Conservation (phyloP, 2,329 filamentous ascomycete species). For the Metarhizium brunneum region DNA sequence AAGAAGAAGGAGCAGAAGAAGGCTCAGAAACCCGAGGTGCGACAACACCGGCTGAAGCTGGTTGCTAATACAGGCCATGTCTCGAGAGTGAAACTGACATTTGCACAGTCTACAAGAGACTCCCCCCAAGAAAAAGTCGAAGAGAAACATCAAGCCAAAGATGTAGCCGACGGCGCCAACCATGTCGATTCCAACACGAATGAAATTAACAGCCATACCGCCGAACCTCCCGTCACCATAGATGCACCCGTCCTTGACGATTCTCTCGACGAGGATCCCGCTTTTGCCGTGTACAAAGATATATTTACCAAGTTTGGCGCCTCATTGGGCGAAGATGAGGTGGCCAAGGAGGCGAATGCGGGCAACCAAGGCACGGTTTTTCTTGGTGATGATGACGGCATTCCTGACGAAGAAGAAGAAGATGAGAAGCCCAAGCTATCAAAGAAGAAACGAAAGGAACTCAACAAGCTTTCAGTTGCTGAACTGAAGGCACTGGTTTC, state of each 20-base stretch:
- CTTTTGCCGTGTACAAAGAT: slow-evolving; percentile 75
- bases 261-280: slow-evolving; percentile 56
- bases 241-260: slow-evolving; percentile 53
- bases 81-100: neutral
- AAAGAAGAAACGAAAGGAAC: slow-evolving; percentile 88
- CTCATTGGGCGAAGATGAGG: slow-evolving; percentile 50
- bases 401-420: slow-evolving; percentile 72
- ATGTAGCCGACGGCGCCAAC: slow-evolving; percentile 13
- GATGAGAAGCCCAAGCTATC: slow-evolving; percentile 62
- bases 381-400: slow-evolving; percentile 75
- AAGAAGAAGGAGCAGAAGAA: slow-evolving; percentile 92
- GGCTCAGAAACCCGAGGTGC: slow-evolving; percentile 46
- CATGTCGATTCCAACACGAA: neutral
- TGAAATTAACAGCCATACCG: neutral
- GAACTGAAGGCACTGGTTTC: slow-evolving; percentile 87
- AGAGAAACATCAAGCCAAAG: slow-evolving; percentile 14
- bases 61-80: neutral
- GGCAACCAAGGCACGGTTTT: slow-evolving; percentile 79
- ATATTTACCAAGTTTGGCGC: slow-evolving; percentile 75
- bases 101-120: neutral
- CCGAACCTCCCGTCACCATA: slow-evolving; percentile 25
- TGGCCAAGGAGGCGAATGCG: slow-evolving; percentile 54
- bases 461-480: slow-evolving; percentile 87
- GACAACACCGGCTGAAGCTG: neutral
- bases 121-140: neutral